Base-by-base conservation (phyloP, 768 basidiomycete genomes). In the Russula dissimulans region DNA sequence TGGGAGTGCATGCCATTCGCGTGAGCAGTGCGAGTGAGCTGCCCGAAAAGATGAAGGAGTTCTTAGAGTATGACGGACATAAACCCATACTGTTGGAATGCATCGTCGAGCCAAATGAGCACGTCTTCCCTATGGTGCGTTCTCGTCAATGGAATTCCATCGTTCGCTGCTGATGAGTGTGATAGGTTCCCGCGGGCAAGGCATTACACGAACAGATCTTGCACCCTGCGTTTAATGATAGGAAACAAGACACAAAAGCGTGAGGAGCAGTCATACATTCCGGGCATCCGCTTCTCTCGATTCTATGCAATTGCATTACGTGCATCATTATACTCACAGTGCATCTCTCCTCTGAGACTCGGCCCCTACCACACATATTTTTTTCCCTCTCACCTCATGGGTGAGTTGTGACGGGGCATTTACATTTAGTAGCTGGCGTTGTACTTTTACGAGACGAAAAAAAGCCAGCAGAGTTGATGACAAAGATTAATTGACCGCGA, bases 41-140 rank as follows among this genome's bases (percentile, higher is more conserved):
- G 9, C 91, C 93, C 0, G 83, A 81, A 39, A 97, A 89, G 80
- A 98, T 99, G 95, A 94, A 94, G 78, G 94, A 97, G 79, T 95
- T 99, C 76, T 78, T 99, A 65, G 95, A 95, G 76, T 95, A 95
- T 71, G 90, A 95, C 66, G 85, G 82, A 59, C 80, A 79, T 59
- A 87, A 82, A 73, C 97, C 97, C 3, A 81, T 98, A 44, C 72
- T 99, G 63, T 77, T 99, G 79, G 97, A 99, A 74, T 95, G 92
- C 70, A 44, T 86, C 54, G 91, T 97, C 49, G 85, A 88, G 74
- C 80, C 77, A 69, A 83, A 82, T 64, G 92, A 93, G 73, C 90
- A 93, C 71, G 90, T 93, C 65, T 91, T 89, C 81, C 91, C 91
- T 7, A 92, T 93, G 90, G 90, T 90, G 59, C 59, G 78, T 66